phyloP scores from a whole-genome alignment of 805 yeast genomes.

The Metschnikowia amazonensis region DNA sequence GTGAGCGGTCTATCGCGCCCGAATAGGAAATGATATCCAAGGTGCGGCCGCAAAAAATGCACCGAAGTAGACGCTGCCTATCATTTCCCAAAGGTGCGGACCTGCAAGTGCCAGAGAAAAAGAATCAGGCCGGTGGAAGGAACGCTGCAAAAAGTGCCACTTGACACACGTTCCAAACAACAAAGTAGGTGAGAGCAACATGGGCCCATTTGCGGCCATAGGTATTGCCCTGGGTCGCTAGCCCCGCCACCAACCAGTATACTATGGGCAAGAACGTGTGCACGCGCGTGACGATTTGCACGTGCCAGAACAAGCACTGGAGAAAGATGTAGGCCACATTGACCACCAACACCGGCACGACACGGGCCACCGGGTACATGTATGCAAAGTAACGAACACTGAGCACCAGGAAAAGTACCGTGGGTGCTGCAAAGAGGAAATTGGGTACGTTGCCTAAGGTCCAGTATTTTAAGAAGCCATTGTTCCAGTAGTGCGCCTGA shows the following conservation, averaged over 20 bases:
- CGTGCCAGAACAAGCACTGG: slow-evolving; percentile 65
- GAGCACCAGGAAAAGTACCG: slow-evolving; percentile 42
- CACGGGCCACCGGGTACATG: slow-evolving; percentile 31
- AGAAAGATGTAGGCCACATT: slow-evolving; percentile 45
- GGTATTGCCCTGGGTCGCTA: slow-evolving; percentile 31
- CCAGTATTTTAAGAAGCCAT: slow-evolving; percentile 82
- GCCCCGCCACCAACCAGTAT: slow-evolving; percentile 56
- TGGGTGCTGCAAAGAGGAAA: slow-evolving; percentile 73
- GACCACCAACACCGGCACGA: slow-evolving; percentile 40
- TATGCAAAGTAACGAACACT: slow-evolving; percentile 38
- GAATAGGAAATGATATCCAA: slow-evolving; percentile 4
- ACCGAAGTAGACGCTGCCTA: not conserved
- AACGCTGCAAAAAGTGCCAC: slow-evolving; percentile 74
- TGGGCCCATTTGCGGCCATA: slow-evolving; percentile 10
- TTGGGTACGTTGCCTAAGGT: slow-evolving; percentile 76
- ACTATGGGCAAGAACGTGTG: slow-evolving; percentile 73
- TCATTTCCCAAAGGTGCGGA: not conserved
- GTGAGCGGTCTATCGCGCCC: slow-evolving; percentile 4
- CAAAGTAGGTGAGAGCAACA: slow-evolving; percentile 35
- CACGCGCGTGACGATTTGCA: slow-evolving; percentile 80
- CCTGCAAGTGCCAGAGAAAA: not conserved
- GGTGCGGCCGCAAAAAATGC: slow-evolving; percentile 4
- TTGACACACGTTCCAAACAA: slow-evolving; percentile 66
- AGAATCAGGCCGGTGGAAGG: slow-evolving; percentile 80
- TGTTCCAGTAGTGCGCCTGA: slow-evolving; percentile 80